phyloP scores from a whole-genome alignment of 495 filamentous ascomycete species.

The Sporormia fimetaria region DNA sequence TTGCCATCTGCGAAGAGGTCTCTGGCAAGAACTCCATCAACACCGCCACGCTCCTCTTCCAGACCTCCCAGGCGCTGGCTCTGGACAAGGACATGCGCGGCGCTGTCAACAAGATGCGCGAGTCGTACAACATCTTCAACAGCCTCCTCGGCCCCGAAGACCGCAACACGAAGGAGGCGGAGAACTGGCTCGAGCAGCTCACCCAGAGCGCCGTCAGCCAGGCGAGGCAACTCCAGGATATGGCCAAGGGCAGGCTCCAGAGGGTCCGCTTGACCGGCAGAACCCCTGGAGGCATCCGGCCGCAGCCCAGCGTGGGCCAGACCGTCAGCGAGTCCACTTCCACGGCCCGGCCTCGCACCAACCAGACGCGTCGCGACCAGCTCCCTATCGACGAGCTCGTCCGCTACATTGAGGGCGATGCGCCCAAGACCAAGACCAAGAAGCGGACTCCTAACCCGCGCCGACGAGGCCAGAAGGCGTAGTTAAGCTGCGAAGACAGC shows the following conservation, averaged over 20 bases:
- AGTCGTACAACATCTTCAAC: conserved; percentile 91
- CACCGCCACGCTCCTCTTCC: conserved; percentile 92
- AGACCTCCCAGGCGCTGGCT: conserved; percentile 88
- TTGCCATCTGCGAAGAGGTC: conserved; percentile 72
- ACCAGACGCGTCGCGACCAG: conserved; percentile 44
- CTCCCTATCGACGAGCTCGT: conserved; percentile 77
- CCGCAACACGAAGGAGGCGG: conserved; percentile 70
- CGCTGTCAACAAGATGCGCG: conserved; percentile 83
- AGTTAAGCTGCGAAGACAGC: not conserved
- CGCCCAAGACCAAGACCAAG: conserved; percentile 51
- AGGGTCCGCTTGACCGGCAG: conserved; percentile 14
- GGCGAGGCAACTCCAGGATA: conserved; percentile 81
- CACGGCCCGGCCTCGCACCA: conserved; percentile 24
- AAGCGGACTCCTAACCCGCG: conserved; percentile 69
- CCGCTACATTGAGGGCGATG: conserved; percentile 72
- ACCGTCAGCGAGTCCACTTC: conserved; percentile 37
- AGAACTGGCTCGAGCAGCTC: conserved; percentile 79
- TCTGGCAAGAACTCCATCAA: conserved; percentile 81
- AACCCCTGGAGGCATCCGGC: conserved; percentile 27
- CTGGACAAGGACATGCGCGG: conserved; percentile 84
- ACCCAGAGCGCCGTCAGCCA: conserved; percentile 89
- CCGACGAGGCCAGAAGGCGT: conserved; percentile 39
- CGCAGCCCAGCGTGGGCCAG: conserved; percentile 41
- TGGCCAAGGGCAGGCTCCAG: conserved; percentile 31
- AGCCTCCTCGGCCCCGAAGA: conserved; percentile 71